These are phyloP conservation scores for Talaromyces albobiverticillius DNA, from an alignment of 2,329 filamentous ascomycete genomes.

Conservation along the genomic window DNA sequence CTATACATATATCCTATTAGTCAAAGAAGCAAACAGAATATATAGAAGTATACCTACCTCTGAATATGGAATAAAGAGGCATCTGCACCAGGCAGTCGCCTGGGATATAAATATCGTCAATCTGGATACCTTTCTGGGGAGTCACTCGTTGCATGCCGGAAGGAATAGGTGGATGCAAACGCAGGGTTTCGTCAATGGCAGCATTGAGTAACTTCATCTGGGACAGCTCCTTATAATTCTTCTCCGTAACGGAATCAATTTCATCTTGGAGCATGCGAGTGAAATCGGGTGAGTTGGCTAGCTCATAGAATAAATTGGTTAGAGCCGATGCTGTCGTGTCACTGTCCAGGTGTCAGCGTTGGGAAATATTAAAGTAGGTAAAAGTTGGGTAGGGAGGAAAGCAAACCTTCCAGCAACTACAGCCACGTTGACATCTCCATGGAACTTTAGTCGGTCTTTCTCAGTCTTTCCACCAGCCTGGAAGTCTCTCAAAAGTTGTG, in stretches of 20 bases:
- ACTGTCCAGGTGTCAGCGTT: conserved; percentile 13
- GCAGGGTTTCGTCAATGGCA: conserved; percentile 19
- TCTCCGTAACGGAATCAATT: conserved; percentile 18
- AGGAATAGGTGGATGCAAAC: conserved; percentile 18
- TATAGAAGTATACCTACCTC: conserved; percentile 16
- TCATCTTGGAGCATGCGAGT: conserved; percentile 17
- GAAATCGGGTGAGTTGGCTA: conserved; percentile 20
- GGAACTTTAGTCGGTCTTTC: conserved; percentile 15
- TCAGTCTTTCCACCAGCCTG: conserved; percentile 5
- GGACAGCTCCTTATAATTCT: conserved; percentile 19
- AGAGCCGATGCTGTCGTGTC: conserved; percentile 18
- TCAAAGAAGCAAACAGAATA: background rate
- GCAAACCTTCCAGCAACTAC: conserved; percentile 25
- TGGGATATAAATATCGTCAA: conserved; percentile 18
- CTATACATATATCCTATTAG: conserved; percentile 1
- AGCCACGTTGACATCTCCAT: conserved; percentile 21
- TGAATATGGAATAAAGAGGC: conserved; percentile 19
- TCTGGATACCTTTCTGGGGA: conserved; percentile 21
- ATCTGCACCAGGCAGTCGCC: conserved; percentile 16
- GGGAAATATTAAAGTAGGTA: conserved; percentile 18
- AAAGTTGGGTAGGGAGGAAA: background rate
- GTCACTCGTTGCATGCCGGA: conserved; percentile 32
- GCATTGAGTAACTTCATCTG: conserved; percentile 19
- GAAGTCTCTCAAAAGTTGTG: conserved; percentile 9
- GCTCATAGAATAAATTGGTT: conserved; percentile 15